Evolutionary conservation across 148 eudicot genomes (phyloP).

Genomic region (Chenopodium quinoa): DNA sequence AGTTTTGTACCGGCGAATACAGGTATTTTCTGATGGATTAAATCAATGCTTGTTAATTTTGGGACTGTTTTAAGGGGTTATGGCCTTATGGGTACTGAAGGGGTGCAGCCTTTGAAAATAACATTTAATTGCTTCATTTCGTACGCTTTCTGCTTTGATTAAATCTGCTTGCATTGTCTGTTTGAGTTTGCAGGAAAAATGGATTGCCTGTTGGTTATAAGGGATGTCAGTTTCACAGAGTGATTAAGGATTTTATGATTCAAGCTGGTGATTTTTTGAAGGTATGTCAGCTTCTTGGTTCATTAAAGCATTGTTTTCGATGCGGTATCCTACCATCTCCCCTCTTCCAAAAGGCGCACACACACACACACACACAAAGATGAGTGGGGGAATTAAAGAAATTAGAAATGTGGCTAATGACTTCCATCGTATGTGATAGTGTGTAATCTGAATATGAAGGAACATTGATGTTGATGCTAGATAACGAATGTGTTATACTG

Average conservation of each 20-base stretch:
- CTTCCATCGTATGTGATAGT: background rate
- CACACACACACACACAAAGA: background rate
- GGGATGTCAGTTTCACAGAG: constrained; percentile 93
- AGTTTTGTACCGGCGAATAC: constrained; percentile 94
- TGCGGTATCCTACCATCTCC: background rate
- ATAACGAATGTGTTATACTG: background rate
- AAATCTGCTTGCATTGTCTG: constrained; percentile 7
- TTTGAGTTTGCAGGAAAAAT: constrained; percentile 60
- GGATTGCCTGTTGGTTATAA: constrained; percentile 97
- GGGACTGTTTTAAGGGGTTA: background rate
- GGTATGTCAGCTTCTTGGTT: constrained; percentile 40
- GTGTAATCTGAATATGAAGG: background rate
- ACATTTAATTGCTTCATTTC: background rate
- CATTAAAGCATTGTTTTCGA: background rate
- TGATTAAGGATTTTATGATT: constrained; percentile 94
- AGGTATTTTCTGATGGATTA: constrained; percentile 39
- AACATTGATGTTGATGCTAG: background rate
- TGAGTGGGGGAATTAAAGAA: background rate
- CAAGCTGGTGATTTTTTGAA: constrained; percentile 92
- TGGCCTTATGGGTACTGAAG: background rate
- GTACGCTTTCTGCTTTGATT: background rate
- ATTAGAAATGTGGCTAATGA: background rate
- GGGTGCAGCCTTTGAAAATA: background rate
- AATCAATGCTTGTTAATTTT: background rate
- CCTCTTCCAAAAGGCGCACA: too few species aligned